A percentile compares a stretch with the other conserved stretches of the same genome.
Evolutionary conservation across 805 yeast genomes (phyloP).

Genomic region (Myxozyma sirexii): DNA sequence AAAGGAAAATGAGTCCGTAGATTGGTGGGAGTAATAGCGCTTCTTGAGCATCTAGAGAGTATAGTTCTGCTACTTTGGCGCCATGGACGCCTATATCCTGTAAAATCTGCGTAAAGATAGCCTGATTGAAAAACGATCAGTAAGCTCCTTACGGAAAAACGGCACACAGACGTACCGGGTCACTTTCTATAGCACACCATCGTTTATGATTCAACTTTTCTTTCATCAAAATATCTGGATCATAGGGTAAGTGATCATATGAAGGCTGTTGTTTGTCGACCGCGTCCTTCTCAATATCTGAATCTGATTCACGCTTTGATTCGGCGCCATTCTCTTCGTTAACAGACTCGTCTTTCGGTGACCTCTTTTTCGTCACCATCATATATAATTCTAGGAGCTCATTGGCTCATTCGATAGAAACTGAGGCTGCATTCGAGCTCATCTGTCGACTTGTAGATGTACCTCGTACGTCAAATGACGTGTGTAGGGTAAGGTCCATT

Average conservation of each 20-base stretch:
- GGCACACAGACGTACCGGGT: constrained; percentile 19
- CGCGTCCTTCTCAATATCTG: neutral
- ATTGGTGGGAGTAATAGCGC: neutral
- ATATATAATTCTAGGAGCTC: neutral
- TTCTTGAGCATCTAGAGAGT: constrained; percentile 19
- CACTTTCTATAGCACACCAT: constrained; percentile 31
- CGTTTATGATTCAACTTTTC: constrained; percentile 13
- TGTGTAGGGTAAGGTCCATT: neutral
- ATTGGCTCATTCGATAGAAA: neutral
- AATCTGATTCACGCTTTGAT: neutral
- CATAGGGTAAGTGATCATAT: constrained; percentile 7
- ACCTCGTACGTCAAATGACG: neutral
- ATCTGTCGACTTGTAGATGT: neutral
- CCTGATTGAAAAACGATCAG: neutral
- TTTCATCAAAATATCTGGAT: constrained; percentile 5
- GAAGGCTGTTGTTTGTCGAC: neutral
- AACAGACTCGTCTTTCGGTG: neutral
- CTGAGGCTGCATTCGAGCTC: too few species aligned
- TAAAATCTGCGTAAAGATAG: constrained; percentile 17
- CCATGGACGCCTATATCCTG: constrained; percentile 24
- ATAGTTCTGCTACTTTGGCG: constrained; percentile 18
- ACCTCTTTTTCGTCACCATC: neutral
- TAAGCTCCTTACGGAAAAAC: neutral
- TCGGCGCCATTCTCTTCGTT: neutral
- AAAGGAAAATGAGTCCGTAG: constrained; percentile 26